Evolutionary conservation across 176 grass and related monocot species (phyloP).

Genomic region (Hyparrhenia diplandra): DNA sequence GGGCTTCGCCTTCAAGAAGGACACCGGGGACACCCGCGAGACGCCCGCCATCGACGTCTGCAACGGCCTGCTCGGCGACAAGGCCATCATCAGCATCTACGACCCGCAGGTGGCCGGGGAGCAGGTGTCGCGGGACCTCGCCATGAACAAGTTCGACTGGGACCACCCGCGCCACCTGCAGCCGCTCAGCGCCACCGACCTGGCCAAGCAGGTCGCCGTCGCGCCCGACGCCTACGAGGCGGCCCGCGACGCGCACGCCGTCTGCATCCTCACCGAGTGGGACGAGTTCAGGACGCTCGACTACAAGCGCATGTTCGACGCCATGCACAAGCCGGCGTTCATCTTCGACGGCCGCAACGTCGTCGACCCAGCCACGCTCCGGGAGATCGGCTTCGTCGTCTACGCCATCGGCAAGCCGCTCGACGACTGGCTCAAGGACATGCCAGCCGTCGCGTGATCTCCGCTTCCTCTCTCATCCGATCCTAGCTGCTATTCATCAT

Average conservation of each 20-base stretch:
- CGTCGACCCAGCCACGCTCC: slow-evolving; percentile 34
- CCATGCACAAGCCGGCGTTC: slow-evolving; percentile 58
- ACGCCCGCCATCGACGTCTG: slow-evolving; percentile 50
- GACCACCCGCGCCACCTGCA: slow-evolving; percentile 78
- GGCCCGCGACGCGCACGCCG: slow-evolving; percentile 26
- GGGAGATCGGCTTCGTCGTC: slow-evolving; percentile 44
- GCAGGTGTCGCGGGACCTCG: slow-evolving; percentile 63
- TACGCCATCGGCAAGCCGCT: slow-evolving; percentile 51
- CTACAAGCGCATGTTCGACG: slow-evolving; percentile 39
- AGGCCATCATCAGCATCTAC: slow-evolving; percentile 59
- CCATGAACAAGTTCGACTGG: slow-evolving; percentile 82
- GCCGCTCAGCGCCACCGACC: slow-evolving; percentile 38
- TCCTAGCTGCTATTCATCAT: no score
- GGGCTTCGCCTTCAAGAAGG: slow-evolving; percentile 54
- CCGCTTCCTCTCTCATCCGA: neutral
- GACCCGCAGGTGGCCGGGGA: slow-evolving; percentile 76
- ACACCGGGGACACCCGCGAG: slow-evolving; percentile 37
- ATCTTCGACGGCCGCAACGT: slow-evolving; percentile 55
- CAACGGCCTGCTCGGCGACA: slow-evolving; percentile 39
- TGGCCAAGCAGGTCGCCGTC: slow-evolving; percentile 9
- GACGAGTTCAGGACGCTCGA: slow-evolving; percentile 42
- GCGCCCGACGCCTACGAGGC: slow-evolving; percentile 42
- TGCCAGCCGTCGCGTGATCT: slow-evolving; percentile 29
- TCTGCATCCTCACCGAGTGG: slow-evolving; percentile 62
- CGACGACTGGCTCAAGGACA: slow-evolving; percentile 44